Evolutionary conservation across 148 eudicot genomes (phyloP).

Genomic region (Spergularia bocconei): DNA sequence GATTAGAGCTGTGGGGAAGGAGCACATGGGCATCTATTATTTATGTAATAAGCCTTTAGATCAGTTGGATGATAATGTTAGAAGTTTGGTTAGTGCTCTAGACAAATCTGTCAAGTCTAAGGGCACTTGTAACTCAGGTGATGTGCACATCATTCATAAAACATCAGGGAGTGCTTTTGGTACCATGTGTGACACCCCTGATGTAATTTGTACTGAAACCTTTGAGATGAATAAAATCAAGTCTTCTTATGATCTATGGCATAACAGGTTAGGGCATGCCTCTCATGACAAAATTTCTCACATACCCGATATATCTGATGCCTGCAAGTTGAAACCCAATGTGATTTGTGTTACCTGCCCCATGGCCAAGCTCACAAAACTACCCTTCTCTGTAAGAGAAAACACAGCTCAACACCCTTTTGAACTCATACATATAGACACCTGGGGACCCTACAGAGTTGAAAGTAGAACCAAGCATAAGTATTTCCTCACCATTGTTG

Average conservation of each 20-base stretch:
- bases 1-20: not conserved
- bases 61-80: no score
- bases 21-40: not conserved
- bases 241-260: no score
- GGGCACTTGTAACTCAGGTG: no score
- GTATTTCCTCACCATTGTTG: no score
- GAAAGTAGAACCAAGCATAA: no score
- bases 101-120: no score
- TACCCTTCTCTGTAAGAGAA: not conserved
- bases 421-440: not conserved
- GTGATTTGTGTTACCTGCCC: not conserved
- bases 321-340: fast-evolving
- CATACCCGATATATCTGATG: not conserved
- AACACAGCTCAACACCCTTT: not conserved
- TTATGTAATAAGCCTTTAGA: not conserved
- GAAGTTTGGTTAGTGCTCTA: no score
- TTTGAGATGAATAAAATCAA: no score
- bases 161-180: no score
- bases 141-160: no score
- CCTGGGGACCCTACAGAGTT: not conserved
- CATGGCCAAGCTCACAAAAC: not conserved
- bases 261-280: not conserved
- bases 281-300: not conserved
- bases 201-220: no score
- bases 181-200: no score